phyloP scores from a whole-genome alignment of 129 eudicot species.

The Heracleum sosnowskyi region DNA sequence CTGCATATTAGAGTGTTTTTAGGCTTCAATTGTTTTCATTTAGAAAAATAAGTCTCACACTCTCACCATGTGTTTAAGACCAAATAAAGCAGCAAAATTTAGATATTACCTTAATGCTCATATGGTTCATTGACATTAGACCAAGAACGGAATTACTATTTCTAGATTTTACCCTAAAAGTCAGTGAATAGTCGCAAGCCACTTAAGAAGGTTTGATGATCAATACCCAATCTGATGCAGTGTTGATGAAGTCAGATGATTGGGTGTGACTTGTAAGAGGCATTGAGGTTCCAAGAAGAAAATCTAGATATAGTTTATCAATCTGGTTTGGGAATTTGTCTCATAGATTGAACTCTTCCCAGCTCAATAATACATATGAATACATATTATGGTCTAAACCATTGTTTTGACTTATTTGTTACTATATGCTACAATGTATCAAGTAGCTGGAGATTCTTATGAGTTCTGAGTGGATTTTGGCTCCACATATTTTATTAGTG shows the following conservation, averaged over 20 bases:
- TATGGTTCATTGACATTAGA: background rate
- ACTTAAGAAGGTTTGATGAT: background rate
- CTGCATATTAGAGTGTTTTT: background rate
- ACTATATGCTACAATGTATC: background rate
- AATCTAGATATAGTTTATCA: background rate
- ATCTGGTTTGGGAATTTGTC: background rate
- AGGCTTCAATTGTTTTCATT: background rate
- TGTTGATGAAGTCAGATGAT: background rate
- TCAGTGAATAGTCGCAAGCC: background rate
- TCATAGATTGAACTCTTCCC: background rate
- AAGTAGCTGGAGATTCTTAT: background rate
- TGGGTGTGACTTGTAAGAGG: background rate
- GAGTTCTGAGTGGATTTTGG: background rate
- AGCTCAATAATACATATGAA: background rate
- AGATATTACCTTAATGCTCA: background rate
- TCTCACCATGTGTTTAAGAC: background rate
- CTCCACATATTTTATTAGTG: background rate
- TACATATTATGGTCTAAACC: background rate
- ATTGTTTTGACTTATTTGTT: background rate
- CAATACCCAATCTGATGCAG: background rate
- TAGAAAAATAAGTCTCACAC: background rate
- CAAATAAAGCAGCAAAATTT: background rate
- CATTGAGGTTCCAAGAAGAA: no score
- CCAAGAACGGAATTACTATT: background rate
- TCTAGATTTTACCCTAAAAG: background rate